Evolutionary conservation across 495 filamentous ascomycete species (phyloP).

Genomic region (Penicillium pancosmium): DNA sequence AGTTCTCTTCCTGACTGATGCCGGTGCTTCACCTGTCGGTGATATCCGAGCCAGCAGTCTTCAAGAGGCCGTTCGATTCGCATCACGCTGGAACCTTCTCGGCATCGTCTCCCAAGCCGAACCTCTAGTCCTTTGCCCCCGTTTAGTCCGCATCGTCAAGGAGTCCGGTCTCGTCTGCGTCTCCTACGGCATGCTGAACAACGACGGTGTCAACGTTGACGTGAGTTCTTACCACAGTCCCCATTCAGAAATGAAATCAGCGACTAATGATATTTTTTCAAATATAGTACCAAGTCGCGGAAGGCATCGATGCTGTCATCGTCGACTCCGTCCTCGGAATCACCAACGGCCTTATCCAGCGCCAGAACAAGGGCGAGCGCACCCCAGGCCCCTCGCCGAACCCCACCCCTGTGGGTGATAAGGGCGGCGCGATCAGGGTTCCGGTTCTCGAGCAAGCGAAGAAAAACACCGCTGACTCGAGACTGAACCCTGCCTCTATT

Average conservation of each 20-base stretch:
- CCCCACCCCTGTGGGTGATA: slow-evolving; percentile 25
- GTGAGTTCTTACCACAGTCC: slow-evolving; percentile 52
- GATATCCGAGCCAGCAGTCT: slow-evolving; percentile 91
- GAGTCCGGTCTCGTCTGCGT: slow-evolving; percentile 92
- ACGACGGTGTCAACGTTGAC: slow-evolving; percentile 80
- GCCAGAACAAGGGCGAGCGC: slow-evolving; percentile 34
- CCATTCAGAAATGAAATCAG: not conserved
- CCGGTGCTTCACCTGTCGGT: slow-evolving; percentile 71
- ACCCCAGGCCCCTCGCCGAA: slow-evolving; percentile 32
- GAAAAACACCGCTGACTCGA: slow-evolving; percentile 14
- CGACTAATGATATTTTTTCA: slow-evolving; percentile 6
- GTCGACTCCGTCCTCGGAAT: slow-evolving; percentile 91
- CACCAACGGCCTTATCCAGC: slow-evolving; percentile 65
- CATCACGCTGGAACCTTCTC: slow-evolving; percentile 88
- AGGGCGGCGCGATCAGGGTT: slow-evolving; percentile 32
- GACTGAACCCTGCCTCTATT: slow-evolving; percentile 7
- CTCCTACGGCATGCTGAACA: slow-evolving; percentile 90
- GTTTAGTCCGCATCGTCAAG: slow-evolving; percentile 95
- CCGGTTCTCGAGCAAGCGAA: slow-evolving; percentile 35
- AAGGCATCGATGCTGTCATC: slow-evolving; percentile 96
- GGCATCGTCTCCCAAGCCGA: slow-evolving; percentile 86
- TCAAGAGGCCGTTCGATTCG: slow-evolving; percentile 94
- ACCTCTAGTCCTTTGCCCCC: slow-evolving; percentile 81
- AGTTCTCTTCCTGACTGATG: slow-evolving; percentile 91
- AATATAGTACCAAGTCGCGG: slow-evolving; percentile 78